These are phyloP conservation scores for Aspergillus sp. DNA, from an alignment of 2,329 filamentous ascomycete species.

Conservation along the genomic window DNA sequence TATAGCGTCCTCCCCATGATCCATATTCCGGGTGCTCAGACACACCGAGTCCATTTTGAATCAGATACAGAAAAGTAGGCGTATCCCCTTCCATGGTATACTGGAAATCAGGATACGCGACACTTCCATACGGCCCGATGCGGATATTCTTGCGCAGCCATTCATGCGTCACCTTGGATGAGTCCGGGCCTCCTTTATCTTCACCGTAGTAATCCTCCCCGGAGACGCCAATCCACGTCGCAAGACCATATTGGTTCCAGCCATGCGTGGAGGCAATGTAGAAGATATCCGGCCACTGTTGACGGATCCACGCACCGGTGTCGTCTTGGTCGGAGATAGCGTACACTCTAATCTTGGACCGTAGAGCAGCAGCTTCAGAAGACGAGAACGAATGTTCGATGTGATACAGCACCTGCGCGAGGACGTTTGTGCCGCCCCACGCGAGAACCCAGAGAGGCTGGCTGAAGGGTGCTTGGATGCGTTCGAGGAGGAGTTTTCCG, in stretches of 20 bases:
- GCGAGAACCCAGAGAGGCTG: constrained; percentile 46
- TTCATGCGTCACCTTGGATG: constrained; percentile 42
- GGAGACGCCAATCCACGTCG: constrained; percentile 54
- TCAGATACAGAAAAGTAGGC: constrained; percentile 35
- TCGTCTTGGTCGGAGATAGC: constrained; percentile 58
- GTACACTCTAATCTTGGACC: constrained; percentile 46
- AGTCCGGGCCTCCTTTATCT: constrained; percentile 47
- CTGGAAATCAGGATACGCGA: constrained; percentile 41
- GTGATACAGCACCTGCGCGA: constrained; percentile 44
- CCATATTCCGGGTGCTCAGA: constrained; percentile 38
- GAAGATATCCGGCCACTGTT: constrained; percentile 50
- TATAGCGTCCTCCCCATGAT: constrained; percentile 39
- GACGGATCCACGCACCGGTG: constrained; percentile 52
- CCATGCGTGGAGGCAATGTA: constrained; percentile 54
- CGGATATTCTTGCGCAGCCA: constrained; percentile 54
- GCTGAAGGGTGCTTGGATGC: too few relatives aligned
- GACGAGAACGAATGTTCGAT: constrained; percentile 7
- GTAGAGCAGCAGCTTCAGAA: constrained; percentile 30
- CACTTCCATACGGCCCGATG: constrained; percentile 42
- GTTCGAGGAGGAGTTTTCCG: too few relatives aligned
- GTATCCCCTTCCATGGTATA: constrained; percentile 51
- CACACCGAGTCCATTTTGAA: constrained; percentile 37
- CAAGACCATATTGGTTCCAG: constrained; percentile 51
- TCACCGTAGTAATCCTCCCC: constrained; percentile 44
- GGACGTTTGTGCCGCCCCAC: constrained; percentile 49